Conservation (phyloP, 257 asterid species). For the Buddleja alternifolia region DNA sequence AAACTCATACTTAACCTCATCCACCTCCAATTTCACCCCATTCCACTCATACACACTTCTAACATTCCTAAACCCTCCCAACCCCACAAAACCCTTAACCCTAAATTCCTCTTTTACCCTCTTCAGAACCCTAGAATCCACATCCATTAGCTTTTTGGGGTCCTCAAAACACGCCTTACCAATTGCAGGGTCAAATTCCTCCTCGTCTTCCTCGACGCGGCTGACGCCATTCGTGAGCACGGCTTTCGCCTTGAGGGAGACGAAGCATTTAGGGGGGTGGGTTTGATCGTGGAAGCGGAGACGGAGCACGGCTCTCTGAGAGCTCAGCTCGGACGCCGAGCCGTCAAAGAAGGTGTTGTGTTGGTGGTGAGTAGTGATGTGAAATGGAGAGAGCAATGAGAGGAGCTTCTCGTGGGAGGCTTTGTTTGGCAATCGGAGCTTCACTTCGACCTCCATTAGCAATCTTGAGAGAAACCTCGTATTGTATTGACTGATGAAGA, state of each 20-base stretch:
- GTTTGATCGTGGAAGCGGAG: slow-evolving; percentile 82
- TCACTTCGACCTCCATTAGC: slow-evolving; percentile 82
- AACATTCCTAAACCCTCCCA: slow-evolving; percentile 81
- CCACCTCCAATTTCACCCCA: slow-evolving; percentile 83
- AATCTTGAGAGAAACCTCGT: slow-evolving; percentile 36
- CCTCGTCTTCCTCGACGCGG: slow-evolving; percentile 92
- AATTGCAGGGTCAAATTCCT: slow-evolving; percentile 62
- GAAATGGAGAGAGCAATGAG: slow-evolving; percentile 58
- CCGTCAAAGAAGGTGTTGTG: slow-evolving; percentile 91
- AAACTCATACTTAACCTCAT: slow-evolving; percentile 77
- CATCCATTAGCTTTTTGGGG: slow-evolving; percentile 47
- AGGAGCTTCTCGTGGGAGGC: slow-evolving; percentile 61
- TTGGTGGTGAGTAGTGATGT: slow-evolving; percentile 69
- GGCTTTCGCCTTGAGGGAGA: slow-evolving; percentile 80
- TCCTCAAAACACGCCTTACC: slow-evolving; percentile 66
- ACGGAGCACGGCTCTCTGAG: slow-evolving; percentile 72
- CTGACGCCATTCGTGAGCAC: slow-evolving; percentile 76
- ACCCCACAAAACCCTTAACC: slow-evolving; percentile 60
- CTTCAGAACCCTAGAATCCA: slow-evolving; percentile 68
- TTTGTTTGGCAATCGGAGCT: slow-evolving; percentile 70
- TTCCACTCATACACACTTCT: slow-evolving; percentile 87
- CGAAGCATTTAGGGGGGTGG: slow-evolving; percentile 58
- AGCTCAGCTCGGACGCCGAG: slow-evolving; percentile 57
- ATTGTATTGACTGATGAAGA: slow-evolving; percentile 1
- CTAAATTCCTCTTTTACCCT: slow-evolving; percentile 79